Conservation (phyloP, 1,284 basidiomycete species). For the Veloporphyrellus conicus region DNA sequence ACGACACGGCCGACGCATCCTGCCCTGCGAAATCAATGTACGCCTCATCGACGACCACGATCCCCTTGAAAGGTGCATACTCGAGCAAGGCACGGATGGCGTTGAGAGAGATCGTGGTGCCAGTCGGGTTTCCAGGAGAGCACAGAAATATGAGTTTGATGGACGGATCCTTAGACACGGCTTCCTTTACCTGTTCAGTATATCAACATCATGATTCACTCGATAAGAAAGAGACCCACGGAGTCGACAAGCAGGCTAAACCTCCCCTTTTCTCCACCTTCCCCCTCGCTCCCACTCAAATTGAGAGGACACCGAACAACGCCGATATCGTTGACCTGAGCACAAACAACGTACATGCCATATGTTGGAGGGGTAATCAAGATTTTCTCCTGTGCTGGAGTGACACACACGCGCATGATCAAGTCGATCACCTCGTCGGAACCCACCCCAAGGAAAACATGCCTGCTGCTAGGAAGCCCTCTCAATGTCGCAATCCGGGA, state of each 20-base stretch:
- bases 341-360: constrained; percentile 96
- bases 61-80: constrained; percentile 80
- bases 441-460: constrained; percentile 94
- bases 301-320: constrained; percentile 80
- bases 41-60: constrained; percentile 95
- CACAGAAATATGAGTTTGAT: constrained; percentile 95
- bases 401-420: constrained; percentile 85
- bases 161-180: constrained; percentile 59
- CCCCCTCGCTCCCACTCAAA: constrained; percentile 51
- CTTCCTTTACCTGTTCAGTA: constrained; percentile 62
- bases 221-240: constrained; percentile 44
- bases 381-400: constrained; percentile 77
- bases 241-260: constrained; percentile 78
- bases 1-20: constrained; percentile 60
- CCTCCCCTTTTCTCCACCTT: constrained; percentile 67
- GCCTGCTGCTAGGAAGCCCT: constrained; percentile 58
- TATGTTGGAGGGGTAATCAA: constrained; percentile 93
- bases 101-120: constrained; percentile 76
- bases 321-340: constrained; percentile 90
- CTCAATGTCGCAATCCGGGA: constrained; percentile 69
- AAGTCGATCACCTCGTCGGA: constrained; percentile 97
- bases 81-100: constrained; percentile 74
- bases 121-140: constrained; percentile 97
- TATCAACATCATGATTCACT: constrained; percentile 1
- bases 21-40: constrained; percentile 89